Conservation (phyloP, 2,329 filamentous ascomycete species). For the Cladosporium sphaerospermum region DNA sequence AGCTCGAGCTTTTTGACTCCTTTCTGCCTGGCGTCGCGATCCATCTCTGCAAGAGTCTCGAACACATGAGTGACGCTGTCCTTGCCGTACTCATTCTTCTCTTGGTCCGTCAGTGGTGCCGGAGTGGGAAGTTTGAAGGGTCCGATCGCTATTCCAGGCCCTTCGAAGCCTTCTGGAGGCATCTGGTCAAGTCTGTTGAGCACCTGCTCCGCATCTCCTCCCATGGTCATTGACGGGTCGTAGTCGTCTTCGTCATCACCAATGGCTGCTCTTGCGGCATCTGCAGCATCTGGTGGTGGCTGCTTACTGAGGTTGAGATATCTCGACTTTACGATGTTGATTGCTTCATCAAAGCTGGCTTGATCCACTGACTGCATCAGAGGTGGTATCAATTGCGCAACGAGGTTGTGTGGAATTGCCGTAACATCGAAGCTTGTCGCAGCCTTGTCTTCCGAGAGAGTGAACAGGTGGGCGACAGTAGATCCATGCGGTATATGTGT, state of each 20-base stretch:
- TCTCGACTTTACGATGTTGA: constrained; percentile 51
- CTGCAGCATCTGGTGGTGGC: constrained; percentile 22
- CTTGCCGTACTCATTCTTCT: constrained; percentile 67
- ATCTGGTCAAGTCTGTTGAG: constrained; percentile 69
- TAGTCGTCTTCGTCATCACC: constrained; percentile 79
- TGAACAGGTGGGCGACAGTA: constrained; percentile 78
- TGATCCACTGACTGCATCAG: constrained; percentile 68
- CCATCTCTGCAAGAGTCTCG: constrained; percentile 65
- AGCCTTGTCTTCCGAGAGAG: constrained; percentile 68
- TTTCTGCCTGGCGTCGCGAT: constrained; percentile 51
- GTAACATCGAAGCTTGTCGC: constrained; percentile 78
- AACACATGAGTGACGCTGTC: constrained; percentile 73
- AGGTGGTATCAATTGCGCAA: constrained; percentile 74
- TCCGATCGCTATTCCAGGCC: constrained; percentile 51
- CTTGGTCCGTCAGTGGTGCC: constrained; percentile 62
- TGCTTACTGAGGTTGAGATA: constrained; percentile 34
- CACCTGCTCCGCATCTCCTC: constrained; percentile 71
- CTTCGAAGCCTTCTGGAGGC: constrained; percentile 36
- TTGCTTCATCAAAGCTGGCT: constrained; percentile 62
- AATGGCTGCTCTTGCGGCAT: constrained; percentile 28
- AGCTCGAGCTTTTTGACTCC: constrained; percentile 44
- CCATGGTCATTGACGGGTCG: constrained; percentile 75
- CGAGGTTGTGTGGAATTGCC: constrained; percentile 65
- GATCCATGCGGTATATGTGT: constrained; percentile 63
- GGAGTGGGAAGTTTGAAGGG: constrained; percentile 76